A percentile compares a stretch with the other conserved stretches of the same genome.
Conservation (phyloP, 108 stramenopile genomes). For the Cyclotella distinguenda region DNA sequence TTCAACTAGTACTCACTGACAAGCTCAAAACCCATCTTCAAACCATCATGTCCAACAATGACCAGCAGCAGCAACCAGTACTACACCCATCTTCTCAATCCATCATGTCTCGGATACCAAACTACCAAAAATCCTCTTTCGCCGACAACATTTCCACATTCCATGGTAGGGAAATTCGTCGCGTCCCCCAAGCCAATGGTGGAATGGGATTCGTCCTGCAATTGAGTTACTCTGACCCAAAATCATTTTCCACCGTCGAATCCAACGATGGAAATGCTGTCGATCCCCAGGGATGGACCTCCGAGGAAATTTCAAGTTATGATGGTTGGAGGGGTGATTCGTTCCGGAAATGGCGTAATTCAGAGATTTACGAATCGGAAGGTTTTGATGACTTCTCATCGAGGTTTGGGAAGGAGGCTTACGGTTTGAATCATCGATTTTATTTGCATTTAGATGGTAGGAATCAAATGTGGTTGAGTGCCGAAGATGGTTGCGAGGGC, state of each 20-base stretch:
- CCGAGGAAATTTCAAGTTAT: constrained; percentile 58
- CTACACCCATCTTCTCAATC: constrained; percentile 42
- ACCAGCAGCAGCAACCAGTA: constrained; percentile 39
- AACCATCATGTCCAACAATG: constrained; percentile 19
- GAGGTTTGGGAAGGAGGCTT: constrained; percentile 64
- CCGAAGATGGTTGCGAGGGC: constrained; percentile 86
- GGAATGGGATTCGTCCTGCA: constrained; percentile 80
- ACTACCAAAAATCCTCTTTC: constrained; percentile 50
- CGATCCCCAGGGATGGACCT: constrained; percentile 77
- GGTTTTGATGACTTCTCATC: constrained; percentile 53
- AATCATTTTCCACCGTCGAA: background rate
- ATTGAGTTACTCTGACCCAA: constrained; percentile 52
- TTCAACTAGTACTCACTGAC: constrained; percentile 67
- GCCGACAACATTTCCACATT: constrained; percentile 66
- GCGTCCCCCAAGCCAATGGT: constrained; percentile 64
- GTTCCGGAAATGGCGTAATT: constrained; percentile 69
- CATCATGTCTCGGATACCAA: constrained; percentile 54
- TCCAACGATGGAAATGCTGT: constrained; percentile 34
- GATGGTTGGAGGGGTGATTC: constrained; percentile 83
- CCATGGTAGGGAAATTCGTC: constrained; percentile 78
- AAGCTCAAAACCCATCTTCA: constrained; percentile 55
- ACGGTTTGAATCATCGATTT: constrained; percentile 75
- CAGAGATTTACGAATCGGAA: constrained; percentile 50
- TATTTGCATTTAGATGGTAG: constrained; percentile 67
- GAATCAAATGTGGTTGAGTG: constrained; percentile 66